Percentiles rank a stretch among this genome's conserved stretches.
These are phyloP conservation scores for Polygonum aviculare DNA, from an alignment of 148 eudicot species.

Conservation along the genomic window DNA sequence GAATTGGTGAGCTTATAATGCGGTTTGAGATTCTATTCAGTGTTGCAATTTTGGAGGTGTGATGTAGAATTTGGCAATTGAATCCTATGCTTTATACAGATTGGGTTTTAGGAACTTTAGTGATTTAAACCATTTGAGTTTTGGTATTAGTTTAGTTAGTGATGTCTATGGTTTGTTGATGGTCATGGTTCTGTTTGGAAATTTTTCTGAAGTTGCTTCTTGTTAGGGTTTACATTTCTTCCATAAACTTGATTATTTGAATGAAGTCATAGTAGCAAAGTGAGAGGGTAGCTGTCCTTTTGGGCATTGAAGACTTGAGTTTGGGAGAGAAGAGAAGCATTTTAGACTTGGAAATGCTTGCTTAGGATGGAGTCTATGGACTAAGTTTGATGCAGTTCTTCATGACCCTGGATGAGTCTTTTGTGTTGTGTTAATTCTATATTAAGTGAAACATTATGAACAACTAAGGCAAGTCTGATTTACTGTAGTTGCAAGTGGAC, in stretches of 20 bases:
- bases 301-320: neutral
- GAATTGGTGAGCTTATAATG: neutral
- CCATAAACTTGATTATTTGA: neutral
- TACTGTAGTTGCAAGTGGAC: too few relatives aligned
- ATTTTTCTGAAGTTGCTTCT: neutral
- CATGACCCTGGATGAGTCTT: too few relatives aligned
- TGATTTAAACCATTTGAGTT: neutral
- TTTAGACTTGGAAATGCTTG: too few relatives aligned
- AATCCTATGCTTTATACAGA: neutral
- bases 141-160: neutral
- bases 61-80: neutral
- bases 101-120: neutral
- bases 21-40: neutral
- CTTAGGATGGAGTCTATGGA: too few relatives aligned
- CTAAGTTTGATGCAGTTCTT: too few relatives aligned
- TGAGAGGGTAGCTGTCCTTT: neutral
- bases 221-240: neutral
- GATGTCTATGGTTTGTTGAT: neutral
- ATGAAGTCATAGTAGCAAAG: neutral
- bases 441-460: too few relatives aligned
- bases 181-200: neutral
- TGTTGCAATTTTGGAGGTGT: too few relatives aligned
- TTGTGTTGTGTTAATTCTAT: too few relatives aligned
- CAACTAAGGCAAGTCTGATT: too few relatives aligned
- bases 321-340: too few relatives aligned